phyloP scores from a whole-genome alignment of 768 basidiomycete species.

The Trametes punicea region DNA sequence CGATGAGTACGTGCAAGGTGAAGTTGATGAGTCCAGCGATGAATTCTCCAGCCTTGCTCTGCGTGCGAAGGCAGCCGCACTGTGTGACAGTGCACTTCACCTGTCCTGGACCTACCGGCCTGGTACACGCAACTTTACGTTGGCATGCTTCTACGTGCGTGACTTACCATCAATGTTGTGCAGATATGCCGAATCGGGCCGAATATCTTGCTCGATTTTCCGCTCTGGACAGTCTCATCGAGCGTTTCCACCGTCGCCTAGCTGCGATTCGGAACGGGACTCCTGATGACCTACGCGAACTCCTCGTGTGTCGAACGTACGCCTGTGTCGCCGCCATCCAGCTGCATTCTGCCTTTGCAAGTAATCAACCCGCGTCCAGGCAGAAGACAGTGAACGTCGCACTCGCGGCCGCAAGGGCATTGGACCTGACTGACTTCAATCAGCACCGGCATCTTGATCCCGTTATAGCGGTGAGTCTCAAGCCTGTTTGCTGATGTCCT shows the following conservation, averaged over 20 bases:
- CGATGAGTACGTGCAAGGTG: slow-evolving; percentile 9
- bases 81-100: slow-evolving; percentile 21
- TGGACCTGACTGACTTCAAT: slow-evolving; percentile 16
- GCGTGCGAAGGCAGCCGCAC: slow-evolving; percentile 22
- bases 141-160: neutral
- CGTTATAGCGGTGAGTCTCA: slow-evolving; percentile 26
- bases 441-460: slow-evolving; percentile 23
- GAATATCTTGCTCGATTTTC: slow-evolving; percentile 18
- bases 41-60: slow-evolving; percentile 21
- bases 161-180: neutral
- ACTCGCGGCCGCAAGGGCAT: slow-evolving; percentile 14
- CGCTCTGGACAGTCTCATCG: slow-evolving; percentile 21
- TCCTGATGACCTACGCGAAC: slow-evolving; percentile 17
- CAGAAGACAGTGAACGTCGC: slow-evolving; percentile 23
- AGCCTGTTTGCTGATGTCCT: neutral
- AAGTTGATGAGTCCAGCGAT: slow-evolving; percentile 13
- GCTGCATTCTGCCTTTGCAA: slow-evolving; percentile 23
- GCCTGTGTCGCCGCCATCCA: slow-evolving; percentile 26
- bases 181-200: slow-evolving; percentile 10
- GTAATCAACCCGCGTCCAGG: slow-evolving; percentile 16
- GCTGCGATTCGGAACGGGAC: slow-evolving; percentile 5
- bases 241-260: slow-evolving; percentile 13
- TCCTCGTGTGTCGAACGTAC: slow-evolving; percentile 23
- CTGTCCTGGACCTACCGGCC: slow-evolving; percentile 17
- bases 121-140: slow-evolving; percentile 18